Base-by-base conservation (phyloP, 176 grass and related monocot genomes). In the Raddia distichophylla region DNA sequence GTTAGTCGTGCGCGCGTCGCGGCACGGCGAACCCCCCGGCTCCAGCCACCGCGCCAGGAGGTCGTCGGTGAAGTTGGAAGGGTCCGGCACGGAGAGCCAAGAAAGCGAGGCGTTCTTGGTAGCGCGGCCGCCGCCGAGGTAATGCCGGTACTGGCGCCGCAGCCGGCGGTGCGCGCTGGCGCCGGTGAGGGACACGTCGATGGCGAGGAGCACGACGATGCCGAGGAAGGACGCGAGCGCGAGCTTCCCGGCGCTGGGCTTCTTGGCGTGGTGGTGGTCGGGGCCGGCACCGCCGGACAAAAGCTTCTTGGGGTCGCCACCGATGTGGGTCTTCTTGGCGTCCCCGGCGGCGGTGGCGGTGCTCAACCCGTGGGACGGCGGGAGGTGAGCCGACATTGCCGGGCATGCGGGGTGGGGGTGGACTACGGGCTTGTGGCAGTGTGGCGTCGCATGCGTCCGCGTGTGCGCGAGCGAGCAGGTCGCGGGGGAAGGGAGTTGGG, bases 1-100 rank as follows among this genome's bases (percentile, higher is more conserved):
- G 82, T 90, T 87, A 7, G 64, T 13, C 16, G 96, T 93, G 79
- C 85, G 87, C 54, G 89, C 85, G 85, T 94, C 89, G 43, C 89
- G 84, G 86, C 92, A 98, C 44, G 91, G 87, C 15, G 76, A 44
- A 0, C 87, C 93, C 34, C 87, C 93, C 0, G 88, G 48, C 0
- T 82, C 69, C 47, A 93, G 83, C 96, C 93, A 99, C 67, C 96
- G 87, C 10, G 82, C 86, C 8, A 99, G 72, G 57, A 99, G 89
- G 34, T 86, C 87, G 18, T 88, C 84, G 56, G 96, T 99, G 93
- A 91, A 99, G 67, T 95, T 93, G 22, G 79, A 57, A 8, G 56
- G 40, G 49, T 48, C 34, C 9, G 88, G 82, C 46, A 89, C 82
- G 46, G 96, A 85, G 58, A 99, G 90, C 96, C 96, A 95, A 4